Conservation (phyloP, 2,329 filamentous ascomycete genomes). For the Arthrobotrys musiformis region DNA sequence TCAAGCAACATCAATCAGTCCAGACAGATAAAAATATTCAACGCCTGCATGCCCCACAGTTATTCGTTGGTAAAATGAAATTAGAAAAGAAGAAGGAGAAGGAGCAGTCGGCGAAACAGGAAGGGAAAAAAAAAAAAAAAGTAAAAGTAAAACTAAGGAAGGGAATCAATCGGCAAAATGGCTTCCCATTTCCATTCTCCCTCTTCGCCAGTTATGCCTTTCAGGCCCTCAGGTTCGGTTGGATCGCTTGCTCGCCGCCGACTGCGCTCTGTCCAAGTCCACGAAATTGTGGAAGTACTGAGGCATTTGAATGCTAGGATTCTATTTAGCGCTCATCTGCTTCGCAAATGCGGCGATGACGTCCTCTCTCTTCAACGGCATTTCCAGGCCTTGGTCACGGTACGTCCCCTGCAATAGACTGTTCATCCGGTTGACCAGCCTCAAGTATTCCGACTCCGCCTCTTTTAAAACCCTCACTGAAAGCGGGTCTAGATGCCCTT, state of each 20-base stretch:
- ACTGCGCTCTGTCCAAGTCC: constrained; percentile 39
- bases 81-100: background rate
- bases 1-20: constrained; percentile 14
- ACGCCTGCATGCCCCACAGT: background rate
- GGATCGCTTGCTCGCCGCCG: constrained; percentile 29
- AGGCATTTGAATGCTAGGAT: constrained; percentile 55
- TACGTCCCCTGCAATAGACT: constrained; percentile 62
- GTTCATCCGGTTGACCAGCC: constrained; percentile 67
- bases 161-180: background rate
- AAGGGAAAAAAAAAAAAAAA: background rate
- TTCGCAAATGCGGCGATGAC: constrained; percentile 59
- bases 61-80: constrained; percentile 16
- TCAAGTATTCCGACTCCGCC: constrained; percentile 70
- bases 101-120: background rate
- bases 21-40: constrained; percentile 5
- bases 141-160: background rate
- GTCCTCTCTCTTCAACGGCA: constrained; percentile 59
- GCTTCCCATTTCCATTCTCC: too few relatives aligned
- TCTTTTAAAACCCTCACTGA: constrained; percentile 71
- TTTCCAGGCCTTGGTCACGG: constrained; percentile 58
- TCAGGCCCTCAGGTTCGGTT: constrained; percentile 12
- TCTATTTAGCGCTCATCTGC: constrained; percentile 57
- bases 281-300: constrained; percentile 52
- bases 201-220: background rate
- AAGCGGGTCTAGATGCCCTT: constrained; percentile 76